Evolutionary conservation across 2,329 filamentous ascomycete species (phyloP), one percentile per base, ranked within the genome.

Genomic region (Penicillium sp.): DNA sequence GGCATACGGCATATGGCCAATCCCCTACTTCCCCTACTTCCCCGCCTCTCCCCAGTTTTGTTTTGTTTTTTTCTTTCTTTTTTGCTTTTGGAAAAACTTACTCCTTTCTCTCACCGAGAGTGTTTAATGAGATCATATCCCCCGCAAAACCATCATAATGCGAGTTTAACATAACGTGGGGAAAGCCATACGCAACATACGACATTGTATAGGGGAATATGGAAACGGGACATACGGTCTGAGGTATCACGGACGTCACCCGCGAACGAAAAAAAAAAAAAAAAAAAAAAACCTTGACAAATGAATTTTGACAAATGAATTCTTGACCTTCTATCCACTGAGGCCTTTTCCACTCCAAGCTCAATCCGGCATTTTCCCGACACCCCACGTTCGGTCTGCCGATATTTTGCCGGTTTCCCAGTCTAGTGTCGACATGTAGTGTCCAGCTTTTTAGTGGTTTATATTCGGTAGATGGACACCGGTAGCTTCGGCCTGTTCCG

Each of bases 401-500:
- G 54, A 46, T 23, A 13, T 38, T 51, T 52, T 38, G 2, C 54
- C 54, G 54, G 19, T 23, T 31, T 25, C 12, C 17, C 25, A 33
- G 23, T 23, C 10, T 10, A 19, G 8, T 15, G 31, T 25, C 21
- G 17, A 13, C 4, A n/a, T 38, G 35, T 17, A 9, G 17, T 38
- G 10, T 12, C 9, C 5, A n/a, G 6, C 13, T 35, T 35, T n/a
- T 21, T 25, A 50, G 7, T 29, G 29, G 13, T 33, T 19, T 5
- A 45, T 21, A 46, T 54, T 19, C 4, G 21, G 42, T 19, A 48
- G 49, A 51, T 57, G 29, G 33, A 58, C 41, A 35, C 58, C 61
- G 1, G 40, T 59, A 1, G 47, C 54, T 50, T 61, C 61, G 25
- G 50, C 61, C 21, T 56, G 51, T 6, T 58, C 37, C 12, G 57